phyloP scores from a whole-genome alignment of 441 rosid species.

The Flueggea neowawraea region DNA sequence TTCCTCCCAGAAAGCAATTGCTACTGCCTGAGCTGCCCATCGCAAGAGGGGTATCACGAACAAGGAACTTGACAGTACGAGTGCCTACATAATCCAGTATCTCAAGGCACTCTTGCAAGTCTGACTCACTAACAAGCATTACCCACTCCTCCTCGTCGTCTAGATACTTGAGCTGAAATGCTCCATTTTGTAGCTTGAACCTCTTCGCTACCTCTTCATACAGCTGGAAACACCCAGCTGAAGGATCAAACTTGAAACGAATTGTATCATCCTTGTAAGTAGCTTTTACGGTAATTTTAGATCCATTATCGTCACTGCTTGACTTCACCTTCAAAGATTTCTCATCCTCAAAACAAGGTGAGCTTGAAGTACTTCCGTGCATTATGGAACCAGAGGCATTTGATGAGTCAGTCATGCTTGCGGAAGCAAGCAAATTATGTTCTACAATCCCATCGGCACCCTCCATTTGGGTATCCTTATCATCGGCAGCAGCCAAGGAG shows the following conservation, averaged over 20 bases:
- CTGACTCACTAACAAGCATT: constrained; percentile 63
- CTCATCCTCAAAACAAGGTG: constrained; percentile 45
- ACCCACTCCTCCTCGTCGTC: constrained; percentile 97
- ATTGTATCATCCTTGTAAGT: constrained; percentile 67
- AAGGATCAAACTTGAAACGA: constrained; percentile 82
- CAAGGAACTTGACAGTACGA: constrained; percentile 57
- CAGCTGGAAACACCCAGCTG: constrained; percentile 60
- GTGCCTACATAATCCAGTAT: constrained; percentile 52
- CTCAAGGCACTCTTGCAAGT: constrained; percentile 80
- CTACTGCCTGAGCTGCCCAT: constrained; percentile 74
- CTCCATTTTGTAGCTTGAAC: constrained; percentile 59
- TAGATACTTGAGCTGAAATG: constrained; percentile 79
- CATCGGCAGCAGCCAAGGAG: constrained; percentile 38
- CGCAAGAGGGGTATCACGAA: constrained; percentile 42
- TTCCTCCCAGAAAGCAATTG: constrained; percentile 41
- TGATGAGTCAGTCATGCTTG: constrained; percentile 72
- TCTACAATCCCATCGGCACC: constrained; percentile 33
- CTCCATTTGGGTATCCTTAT: constrained; percentile 32
- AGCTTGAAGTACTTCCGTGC: constrained; percentile 52
- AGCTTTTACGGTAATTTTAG: constrained; percentile 64
- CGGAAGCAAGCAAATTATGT: constrained; percentile 40
- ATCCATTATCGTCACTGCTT: constrained; percentile 33
- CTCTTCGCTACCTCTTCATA: constrained; percentile 78
- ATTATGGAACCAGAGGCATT: constrained; percentile 49
- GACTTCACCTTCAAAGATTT: constrained; percentile 32